Evolutionary conservation across 108 stramenopile species (phyloP), one percentile per base, ranked within the genome.

Genomic region (Seminavis robusta): DNA sequence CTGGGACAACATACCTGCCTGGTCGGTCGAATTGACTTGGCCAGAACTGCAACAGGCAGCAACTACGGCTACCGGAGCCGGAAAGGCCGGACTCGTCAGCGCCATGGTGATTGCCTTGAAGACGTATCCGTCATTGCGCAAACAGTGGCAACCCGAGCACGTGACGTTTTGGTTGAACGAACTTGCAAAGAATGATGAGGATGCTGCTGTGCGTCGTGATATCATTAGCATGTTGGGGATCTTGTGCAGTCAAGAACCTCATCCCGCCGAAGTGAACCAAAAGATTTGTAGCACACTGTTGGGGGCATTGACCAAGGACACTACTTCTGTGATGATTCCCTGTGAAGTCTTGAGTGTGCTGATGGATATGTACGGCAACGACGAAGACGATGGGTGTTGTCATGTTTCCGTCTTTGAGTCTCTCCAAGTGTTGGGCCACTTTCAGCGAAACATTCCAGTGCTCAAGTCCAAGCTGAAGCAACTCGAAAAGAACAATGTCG

Each of bases 361-460:
- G 9, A 80, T 80, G 62, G 79, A 80, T 48, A 65, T 80, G 44
- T 80, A 80, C 57, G 79, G 79, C 17, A 52, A 63, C 39, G 71
- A 73, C 49, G 71, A 76, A 49, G 41, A 51, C 26, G n/a, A n/a
- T n/a, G n/a, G n/a, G n/a, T n/a, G n/a, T n/a, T n/a, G n/a, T n/a
- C 66, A 76, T 46, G 63, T 71, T 19, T 43, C 56, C 1, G 70
- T 76, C 1, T 80, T 76, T 65, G 40, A 43, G 27, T 19, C 56
- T 13, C 37, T 64, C 36, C 45, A 69, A 45, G 68, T 80, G 0
- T 34, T 76, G 19, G 67, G 59, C 13, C 52, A 64, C 39, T 73
- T 80, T 45, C 62, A 63, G 43, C 54, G 46, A 20, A 25, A 33
- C 11, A 13, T 56, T 19, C 54, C 54, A 1, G 19, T 16, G 23